Percentiles rank a stretch among this genome's conserved stretches.
phyloP scores from a whole-genome alignment of 1,284 basidiomycete genomes.

The Cutaneotrichosporon sp. region DNA sequence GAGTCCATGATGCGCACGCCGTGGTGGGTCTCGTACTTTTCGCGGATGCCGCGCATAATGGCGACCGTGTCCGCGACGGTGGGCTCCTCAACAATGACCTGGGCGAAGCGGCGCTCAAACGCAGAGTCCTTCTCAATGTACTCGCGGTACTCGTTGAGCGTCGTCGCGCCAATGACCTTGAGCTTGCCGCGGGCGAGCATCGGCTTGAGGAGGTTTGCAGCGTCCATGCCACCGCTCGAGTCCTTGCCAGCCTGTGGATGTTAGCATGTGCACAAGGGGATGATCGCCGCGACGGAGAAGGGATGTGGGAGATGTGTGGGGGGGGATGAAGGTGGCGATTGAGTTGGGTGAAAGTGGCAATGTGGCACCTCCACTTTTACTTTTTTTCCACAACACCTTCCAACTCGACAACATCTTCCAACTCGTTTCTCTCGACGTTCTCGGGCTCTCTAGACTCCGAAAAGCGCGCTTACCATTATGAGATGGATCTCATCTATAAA shows the following conservation, averaged over 20 bases:
- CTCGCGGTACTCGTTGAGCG: constrained; percentile 87
- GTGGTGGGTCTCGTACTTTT: constrained; percentile 73
- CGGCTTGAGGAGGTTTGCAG: constrained; percentile 84
- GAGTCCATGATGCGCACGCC: constrained; percentile 88
- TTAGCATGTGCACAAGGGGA: background rate
- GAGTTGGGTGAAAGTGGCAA: background rate
- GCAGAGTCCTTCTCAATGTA: constrained; percentile 96
- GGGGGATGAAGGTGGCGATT: no score
- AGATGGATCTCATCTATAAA: constrained; percentile 95
- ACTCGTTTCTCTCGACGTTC: no score
- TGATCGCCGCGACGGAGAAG: no score
- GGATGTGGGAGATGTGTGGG: no score
- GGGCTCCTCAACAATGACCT: constrained; percentile 92
- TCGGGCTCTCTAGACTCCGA: no score
- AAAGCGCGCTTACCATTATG: constrained; percentile 62
- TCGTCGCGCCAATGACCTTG: constrained; percentile 88
- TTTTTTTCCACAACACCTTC: no score
- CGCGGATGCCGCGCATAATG: constrained; percentile 81
- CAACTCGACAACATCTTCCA: no score
- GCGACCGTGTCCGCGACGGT: constrained; percentile 85
- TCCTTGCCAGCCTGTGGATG: constrained; percentile 38
- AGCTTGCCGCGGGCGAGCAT: constrained; percentile 87
- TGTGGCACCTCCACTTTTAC: no score
- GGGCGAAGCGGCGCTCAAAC: constrained; percentile 90
- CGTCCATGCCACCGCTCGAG: constrained; percentile 54